Conservation (phyloP, 345 rosid genomes). For the Brassica juncea region DNA sequence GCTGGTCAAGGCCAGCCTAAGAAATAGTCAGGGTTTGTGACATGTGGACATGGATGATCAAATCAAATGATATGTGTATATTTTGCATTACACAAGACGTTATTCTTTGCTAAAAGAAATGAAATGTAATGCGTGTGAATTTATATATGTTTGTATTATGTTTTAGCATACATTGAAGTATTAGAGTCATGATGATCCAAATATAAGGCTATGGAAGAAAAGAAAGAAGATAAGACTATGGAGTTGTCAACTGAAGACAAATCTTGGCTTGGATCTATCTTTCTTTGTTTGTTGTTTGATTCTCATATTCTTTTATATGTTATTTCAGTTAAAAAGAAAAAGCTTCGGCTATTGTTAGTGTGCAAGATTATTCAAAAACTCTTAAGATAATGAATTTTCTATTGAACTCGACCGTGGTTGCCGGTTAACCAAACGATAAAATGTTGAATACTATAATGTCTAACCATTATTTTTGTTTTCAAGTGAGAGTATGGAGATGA, state of each 20-base stretch:
- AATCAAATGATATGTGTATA: not conserved
- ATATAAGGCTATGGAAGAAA: too few relatives aligned
- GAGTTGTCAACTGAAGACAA: not conserved
- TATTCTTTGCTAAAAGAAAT: constrained; percentile 7
- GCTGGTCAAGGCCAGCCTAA: constrained; percentile 40
- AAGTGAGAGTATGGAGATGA: not conserved
- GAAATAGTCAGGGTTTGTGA: constrained; percentile 30
- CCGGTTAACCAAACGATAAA: not conserved
- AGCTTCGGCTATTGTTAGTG: not conserved
- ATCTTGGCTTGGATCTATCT: not conserved
- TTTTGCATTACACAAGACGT: constrained; percentile 5
- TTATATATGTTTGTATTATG: not conserved
- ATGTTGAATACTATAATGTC: not conserved
- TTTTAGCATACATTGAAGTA: not conserved
- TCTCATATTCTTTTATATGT: not conserved
- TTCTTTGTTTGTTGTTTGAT: not conserved
- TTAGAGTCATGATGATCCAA: not conserved
- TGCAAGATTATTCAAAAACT: not conserved
- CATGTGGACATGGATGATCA: constrained; percentile 25
- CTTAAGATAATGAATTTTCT: not conserved
- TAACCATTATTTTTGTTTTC: not conserved
- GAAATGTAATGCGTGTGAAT: constrained; percentile 9
- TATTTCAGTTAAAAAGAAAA: not conserved
- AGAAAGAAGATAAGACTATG: too few relatives aligned
- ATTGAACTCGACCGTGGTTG: not conserved